Conservation (phyloP, 2,329 filamentous ascomycete species). For the Talaromyces sp. region DNA sequence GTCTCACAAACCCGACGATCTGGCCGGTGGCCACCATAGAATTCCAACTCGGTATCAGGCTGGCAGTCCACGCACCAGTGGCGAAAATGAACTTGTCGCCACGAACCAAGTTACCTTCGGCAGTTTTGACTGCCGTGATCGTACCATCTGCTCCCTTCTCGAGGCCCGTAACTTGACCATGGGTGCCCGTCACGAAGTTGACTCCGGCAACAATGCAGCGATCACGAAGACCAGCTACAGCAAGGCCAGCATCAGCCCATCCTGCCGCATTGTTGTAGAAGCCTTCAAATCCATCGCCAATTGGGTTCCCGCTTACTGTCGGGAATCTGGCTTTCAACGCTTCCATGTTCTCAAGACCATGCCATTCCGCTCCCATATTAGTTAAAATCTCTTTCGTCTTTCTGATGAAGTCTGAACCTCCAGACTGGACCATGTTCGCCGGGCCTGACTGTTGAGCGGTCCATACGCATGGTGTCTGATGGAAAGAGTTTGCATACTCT, state of each 20-base stretch:
- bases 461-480: background rate
- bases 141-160: conserved; percentile 25
- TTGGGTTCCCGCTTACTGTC: background rate
- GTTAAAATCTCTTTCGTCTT: background rate
- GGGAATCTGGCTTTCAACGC: background rate
- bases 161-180: conserved; percentile 28
- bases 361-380: background rate
- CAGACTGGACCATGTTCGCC: background rate
- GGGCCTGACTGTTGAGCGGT: background rate
- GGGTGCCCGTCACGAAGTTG: conserved; percentile 19
- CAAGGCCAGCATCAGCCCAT: conserved; percentile 24
- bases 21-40: conserved; percentile 73
- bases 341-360: background rate
- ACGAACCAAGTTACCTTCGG: conserved; percentile 40
- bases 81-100: conserved; percentile 71
- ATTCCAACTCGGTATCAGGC: conserved; percentile 66
- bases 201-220: conserved; percentile 20
- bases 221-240: conserved; percentile 14
- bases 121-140: conserved; percentile 53
- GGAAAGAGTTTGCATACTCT: background rate
- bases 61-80: conserved; percentile 75
- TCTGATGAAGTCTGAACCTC: background rate
- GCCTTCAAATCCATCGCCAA: conserved; percentile 16
- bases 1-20: conserved; percentile 64
- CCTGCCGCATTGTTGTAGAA: conserved; percentile 22